Conservation (phyloP, 495 filamentous ascomycete genomes). For the Aspergillus wentii region DNA sequence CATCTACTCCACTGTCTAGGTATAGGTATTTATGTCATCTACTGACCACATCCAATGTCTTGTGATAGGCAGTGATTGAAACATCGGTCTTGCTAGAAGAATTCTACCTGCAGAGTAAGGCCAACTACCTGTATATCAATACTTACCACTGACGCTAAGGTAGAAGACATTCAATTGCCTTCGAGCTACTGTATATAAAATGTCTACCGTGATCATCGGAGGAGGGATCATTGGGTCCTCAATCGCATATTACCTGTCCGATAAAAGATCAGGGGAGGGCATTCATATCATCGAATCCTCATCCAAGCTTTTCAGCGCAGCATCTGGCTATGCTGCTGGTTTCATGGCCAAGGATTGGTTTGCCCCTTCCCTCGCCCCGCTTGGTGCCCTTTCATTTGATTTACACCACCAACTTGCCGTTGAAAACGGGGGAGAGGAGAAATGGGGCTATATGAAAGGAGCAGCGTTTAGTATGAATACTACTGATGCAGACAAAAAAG, state of each 20-base stretch:
- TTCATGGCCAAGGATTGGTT: constrained; percentile 78
- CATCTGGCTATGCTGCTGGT: constrained; percentile 69
- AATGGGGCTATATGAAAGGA: constrained; percentile 66
- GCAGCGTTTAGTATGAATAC: constrained; percentile 51
- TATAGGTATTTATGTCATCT: too few species aligned
- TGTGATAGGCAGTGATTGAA: too few species aligned
- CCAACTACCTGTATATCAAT: too few species aligned
- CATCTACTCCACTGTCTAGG: too few species aligned
- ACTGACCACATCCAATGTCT: too few species aligned
- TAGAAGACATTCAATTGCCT: too few species aligned
- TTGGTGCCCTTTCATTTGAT: constrained; percentile 65
- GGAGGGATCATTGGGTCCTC: constrained; percentile 74
- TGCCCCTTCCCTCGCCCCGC: constrained; percentile 39
- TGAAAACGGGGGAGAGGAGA: constrained; percentile 50
- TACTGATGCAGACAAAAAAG: constrained; percentile 21
- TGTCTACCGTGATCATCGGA: constrained; percentile 68
- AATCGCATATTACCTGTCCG: constrained; percentile 67
- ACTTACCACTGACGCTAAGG: too few species aligned
- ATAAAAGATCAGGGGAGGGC: constrained; percentile 38
- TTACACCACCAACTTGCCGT: constrained; percentile 62
- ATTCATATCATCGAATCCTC: constrained; percentile 70
- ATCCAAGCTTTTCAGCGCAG: constrained; percentile 60
- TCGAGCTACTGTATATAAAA: too few species aligned
- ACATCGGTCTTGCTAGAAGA: too few species aligned
- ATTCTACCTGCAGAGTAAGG: too few species aligned